Conservation (phyloP, 1,139 yeast species). For the Hyphopichia fennica region DNA sequence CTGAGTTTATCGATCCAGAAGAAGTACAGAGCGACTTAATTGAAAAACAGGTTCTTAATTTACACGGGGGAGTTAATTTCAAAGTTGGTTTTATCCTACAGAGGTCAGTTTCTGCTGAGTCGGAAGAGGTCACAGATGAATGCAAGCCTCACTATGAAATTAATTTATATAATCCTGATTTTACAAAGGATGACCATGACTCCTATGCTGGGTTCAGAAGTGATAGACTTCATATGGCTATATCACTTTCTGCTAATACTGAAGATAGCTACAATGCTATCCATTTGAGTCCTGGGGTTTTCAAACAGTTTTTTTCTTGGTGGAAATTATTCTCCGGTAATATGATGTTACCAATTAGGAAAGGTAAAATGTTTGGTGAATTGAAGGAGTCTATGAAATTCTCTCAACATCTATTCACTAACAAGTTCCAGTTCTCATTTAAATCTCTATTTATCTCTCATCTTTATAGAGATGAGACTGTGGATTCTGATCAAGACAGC, state of each 20-base stretch:
- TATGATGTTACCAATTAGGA: conserved; percentile 42
- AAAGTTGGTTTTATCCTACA: conserved; percentile 61
- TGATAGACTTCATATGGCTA: conserved; percentile 43
- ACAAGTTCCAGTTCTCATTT: conserved; percentile 41
- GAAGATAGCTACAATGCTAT: conserved; percentile 42
- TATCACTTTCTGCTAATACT: conserved; percentile 55
- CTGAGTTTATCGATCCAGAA: conserved; percentile 5
- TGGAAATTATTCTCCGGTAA: conserved; percentile 47
- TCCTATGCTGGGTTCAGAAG: conserved; percentile 43
- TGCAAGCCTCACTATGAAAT: conserved; percentile 74
- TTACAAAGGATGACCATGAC: conserved; percentile 42
- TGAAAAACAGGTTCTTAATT: conserved; percentile 55
- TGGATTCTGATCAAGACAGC: conserved; percentile 21
- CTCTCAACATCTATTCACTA: conserved; percentile 43
- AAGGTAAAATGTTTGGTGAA: conserved; percentile 43
- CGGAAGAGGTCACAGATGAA: conserved; percentile 46
- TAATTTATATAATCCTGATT: conserved; percentile 62
- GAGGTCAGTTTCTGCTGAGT: conserved; percentile 28
- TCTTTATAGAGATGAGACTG: conserved; percentile 31
- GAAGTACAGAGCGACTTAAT: conserved; percentile 19
- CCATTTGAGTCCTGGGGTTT: conserved; percentile 41
- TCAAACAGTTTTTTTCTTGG: conserved; percentile 44
- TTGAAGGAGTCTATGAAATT: conserved; percentile 35
- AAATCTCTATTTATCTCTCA: conserved; percentile 43
- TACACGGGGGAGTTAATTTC: conserved; percentile 62